These are phyloP conservation scores for Hamigera avellanea DNA, from an alignment of 495 filamentous ascomycete genomes.

Conservation along the genomic window DNA sequence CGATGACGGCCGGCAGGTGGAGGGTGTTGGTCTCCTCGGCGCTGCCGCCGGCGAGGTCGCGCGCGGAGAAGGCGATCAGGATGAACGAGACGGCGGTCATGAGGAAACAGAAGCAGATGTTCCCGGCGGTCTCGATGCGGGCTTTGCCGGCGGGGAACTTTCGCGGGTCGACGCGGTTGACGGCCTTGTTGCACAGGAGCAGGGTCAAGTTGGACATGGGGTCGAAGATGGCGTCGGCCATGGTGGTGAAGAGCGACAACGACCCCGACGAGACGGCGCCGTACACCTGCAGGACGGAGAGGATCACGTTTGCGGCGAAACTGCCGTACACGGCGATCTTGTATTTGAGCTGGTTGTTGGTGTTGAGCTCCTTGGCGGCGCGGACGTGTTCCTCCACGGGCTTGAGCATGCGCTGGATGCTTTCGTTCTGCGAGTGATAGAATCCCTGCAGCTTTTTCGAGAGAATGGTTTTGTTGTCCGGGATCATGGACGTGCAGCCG, in stretches of 20 bases:
- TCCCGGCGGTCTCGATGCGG: conserved; percentile 89
- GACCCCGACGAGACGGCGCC: conserved; percentile 77
- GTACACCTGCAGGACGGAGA: conserved; percentile 77
- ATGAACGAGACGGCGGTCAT: conserved; percentile 89
- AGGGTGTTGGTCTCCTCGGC: conserved; percentile 43
- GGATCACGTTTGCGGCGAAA: conserved; percentile 70
- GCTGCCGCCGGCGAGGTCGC: conserved; percentile 46
- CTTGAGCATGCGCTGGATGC: conserved; percentile 83
- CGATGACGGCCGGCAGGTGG: conserved; percentile 76
- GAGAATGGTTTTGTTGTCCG: conserved; percentile 22
- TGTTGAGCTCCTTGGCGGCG: conserved; percentile 66
- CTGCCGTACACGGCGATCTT: conserved; percentile 87
- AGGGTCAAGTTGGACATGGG: conserved; percentile 84
- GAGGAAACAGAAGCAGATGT: conserved; percentile 94
- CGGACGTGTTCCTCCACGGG: conserved; percentile 83
- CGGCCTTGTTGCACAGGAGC: conserved; percentile 77
- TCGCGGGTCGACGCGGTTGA: conserved; percentile 76
- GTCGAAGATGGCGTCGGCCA: conserved; percentile 95
- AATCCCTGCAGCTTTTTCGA: conserved; percentile 67
- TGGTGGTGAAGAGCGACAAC: conserved; percentile 92
- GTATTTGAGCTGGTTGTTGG: conserved; percentile 71
- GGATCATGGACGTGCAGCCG: conserved; percentile 30
- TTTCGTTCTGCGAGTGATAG: conserved; percentile 87
- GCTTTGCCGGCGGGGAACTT: conserved; percentile 92
- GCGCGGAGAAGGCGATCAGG: conserved; percentile 74